phyloP scores from a whole-genome alignment of 371 early-diverging fungal species.

The Apophysomyces trapeziformis region DNA sequence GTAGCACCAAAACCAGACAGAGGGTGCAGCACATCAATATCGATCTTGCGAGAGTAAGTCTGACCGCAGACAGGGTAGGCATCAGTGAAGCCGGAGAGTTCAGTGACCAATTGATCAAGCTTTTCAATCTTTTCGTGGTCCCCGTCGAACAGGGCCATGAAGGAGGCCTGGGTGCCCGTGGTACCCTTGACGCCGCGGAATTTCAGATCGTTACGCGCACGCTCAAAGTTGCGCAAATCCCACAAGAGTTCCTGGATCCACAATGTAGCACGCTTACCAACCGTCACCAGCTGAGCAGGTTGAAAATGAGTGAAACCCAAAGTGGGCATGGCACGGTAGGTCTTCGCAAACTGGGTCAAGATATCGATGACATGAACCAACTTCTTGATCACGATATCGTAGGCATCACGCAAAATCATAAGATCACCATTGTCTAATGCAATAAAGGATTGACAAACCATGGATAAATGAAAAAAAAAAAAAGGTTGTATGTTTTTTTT shows the following conservation, averaged over 20 bases:
- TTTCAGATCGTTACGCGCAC: constrained; percentile 86
- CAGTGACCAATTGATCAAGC: constrained; percentile 89
- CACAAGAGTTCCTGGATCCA: constrained; percentile 96
- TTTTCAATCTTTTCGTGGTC: constrained; percentile 92
- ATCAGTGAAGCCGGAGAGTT: constrained; percentile 85
- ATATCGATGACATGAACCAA: constrained; percentile 82
- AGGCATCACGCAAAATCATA: constrained; percentile 92
- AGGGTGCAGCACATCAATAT: constrained; percentile 87
- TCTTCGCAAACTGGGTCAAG: constrained; percentile 78
- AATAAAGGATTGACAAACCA: too few relatives aligned
- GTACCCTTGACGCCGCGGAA: constrained; percentile 99
- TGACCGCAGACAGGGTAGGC: constrained; percentile 96
- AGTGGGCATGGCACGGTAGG: constrained; percentile 88
- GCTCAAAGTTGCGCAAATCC: constrained; percentile 94
- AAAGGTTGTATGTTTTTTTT: neutral
- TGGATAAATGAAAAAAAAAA: neutral
- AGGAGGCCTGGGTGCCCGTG: constrained; percentile 98
- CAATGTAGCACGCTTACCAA: constrained; percentile 96
- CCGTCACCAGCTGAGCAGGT: constrained; percentile 97
- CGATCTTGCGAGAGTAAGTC: constrained; percentile 98
- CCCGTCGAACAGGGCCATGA: constrained; percentile 93
- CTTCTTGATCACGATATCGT: constrained; percentile 91
- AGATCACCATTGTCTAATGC: constrained; percentile 90
- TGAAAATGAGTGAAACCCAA: constrained; percentile 99
- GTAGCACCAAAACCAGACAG: constrained; percentile 94